Evolutionary conservation across 352 stramenopile genomes (phyloP).

Genomic region (Elongisporangium anandrum): DNA sequence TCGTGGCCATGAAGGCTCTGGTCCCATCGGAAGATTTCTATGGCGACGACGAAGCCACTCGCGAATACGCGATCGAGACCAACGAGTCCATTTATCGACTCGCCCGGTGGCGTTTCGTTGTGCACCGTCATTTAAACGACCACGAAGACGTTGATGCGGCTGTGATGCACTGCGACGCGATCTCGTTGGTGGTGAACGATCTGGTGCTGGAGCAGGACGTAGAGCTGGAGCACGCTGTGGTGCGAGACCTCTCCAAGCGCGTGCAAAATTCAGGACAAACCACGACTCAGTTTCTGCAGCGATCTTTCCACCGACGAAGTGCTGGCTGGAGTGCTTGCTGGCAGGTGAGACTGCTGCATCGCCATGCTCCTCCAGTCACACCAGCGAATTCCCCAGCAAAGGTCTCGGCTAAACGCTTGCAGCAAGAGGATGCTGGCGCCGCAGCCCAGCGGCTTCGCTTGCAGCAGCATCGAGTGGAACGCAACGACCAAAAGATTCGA

Average conservation of each 20-base stretch:
- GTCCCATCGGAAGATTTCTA: constrained; percentile 44
- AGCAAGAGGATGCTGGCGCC: constrained; percentile 17
- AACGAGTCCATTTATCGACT: constrained; percentile 50
- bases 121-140: not conserved
- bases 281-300: not conserved
- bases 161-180: constrained; percentile 31
- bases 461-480: constrained; percentile 22
- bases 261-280: not conserved
- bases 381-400: not conserved
- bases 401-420: constrained; percentile 3
- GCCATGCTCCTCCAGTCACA: not conserved
- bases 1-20: constrained; percentile 55
- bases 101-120: constrained; percentile 41
- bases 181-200: constrained; percentile 33
- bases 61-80: constrained; percentile 56
- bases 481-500: constrained; percentile 17
- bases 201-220: constrained; percentile 30
- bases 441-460: constrained; percentile 40
- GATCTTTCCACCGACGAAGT: not conserved
- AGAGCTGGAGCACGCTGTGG: constrained; percentile 20
- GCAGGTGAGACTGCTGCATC: constrained; percentile 54
- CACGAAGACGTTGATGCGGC: constrained; percentile 16
- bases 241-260: not conserved
- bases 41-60: constrained; percentile 53
- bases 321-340: constrained; percentile 14